Conservation (phyloP, 2,329 filamentous ascomycete genomes). For the Scopulariopsis brevicaulis region DNA sequence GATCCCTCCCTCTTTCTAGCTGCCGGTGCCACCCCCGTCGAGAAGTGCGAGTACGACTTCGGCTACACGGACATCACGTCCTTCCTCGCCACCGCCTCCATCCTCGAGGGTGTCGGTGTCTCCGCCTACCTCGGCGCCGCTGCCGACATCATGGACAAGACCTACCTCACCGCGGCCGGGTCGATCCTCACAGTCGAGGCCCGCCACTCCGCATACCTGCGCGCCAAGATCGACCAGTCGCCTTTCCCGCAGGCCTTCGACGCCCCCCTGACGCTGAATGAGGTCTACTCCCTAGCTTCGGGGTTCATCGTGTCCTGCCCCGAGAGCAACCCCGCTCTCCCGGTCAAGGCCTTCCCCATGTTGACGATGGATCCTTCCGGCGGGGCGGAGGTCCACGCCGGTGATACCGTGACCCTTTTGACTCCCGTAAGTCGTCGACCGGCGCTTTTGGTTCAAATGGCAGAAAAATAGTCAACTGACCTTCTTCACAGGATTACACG, state of each 20-base stretch:
- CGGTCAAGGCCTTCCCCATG: conserved; percentile 48
- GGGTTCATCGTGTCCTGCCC: conserved; percentile 65
- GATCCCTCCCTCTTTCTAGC: conserved; percentile 11
- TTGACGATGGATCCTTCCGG: conserved; percentile 27
- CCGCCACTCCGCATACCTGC: conserved; percentile 63
- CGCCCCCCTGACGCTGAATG: conserved; percentile 53
- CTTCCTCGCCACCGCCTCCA: conserved; percentile 58
- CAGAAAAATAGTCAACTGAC: too few relatives aligned
- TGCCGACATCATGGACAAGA: conserved; percentile 45
- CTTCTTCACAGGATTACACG: too few relatives aligned
- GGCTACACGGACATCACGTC: conserved; percentile 49
- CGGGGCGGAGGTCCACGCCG: too few relatives aligned
- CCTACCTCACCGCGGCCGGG: conserved; percentile 53
- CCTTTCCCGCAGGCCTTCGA: conserved; percentile 61
- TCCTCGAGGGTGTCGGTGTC: conserved; percentile 63
- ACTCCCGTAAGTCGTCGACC: too few relatives aligned
- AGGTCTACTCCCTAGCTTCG: conserved; percentile 63
- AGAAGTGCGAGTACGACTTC: conserved; percentile 64
- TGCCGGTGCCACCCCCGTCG: conserved; percentile 52
- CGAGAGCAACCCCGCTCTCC: conserved; percentile 50
- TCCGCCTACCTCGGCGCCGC: conserved; percentile 66
- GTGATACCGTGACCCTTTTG: too few relatives aligned
- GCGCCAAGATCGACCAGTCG: conserved; percentile 41
- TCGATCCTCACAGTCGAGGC: conserved; percentile 64
- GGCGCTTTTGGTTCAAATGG: too few relatives aligned